A percentile compares a stretch with the other conserved stretches of the same genome.
phyloP scores from a whole-genome alignment of 2,329 filamentous ascomycete genomes.

The Endoconidiophora polonica region DNA sequence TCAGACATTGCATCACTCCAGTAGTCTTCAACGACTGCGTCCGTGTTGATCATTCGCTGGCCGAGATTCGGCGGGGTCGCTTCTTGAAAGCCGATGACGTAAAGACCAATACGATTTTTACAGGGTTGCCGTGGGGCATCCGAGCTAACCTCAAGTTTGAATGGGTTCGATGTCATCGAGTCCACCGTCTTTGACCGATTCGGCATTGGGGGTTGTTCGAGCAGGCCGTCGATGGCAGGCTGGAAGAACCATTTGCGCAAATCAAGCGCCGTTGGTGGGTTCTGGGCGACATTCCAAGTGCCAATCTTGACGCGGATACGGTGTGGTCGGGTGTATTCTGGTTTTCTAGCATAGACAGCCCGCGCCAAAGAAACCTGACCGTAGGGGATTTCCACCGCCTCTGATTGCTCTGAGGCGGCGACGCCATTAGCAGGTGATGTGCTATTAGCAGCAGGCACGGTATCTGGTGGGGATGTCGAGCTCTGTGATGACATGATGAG shows the following conservation, averaged over 20 bases:
- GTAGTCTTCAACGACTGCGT: conserved; percentile 51
- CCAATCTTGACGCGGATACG: conserved; percentile 76
- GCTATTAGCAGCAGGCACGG: too few species aligned
- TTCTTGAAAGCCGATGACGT: conserved; percentile 82
- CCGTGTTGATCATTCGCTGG: conserved; percentile 59
- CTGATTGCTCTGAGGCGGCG: conserved; percentile 17
- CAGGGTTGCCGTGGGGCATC: conserved; percentile 7
- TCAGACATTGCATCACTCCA: conserved; percentile 67
- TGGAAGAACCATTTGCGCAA: conserved; percentile 76
- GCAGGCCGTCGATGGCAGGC: conserved; percentile 16
- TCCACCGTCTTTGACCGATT: conserved; percentile 3
- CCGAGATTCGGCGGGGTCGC: conserved; percentile 73
- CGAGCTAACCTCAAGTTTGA: conserved; percentile 8
- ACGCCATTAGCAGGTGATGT: too few species aligned
- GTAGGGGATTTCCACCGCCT: conserved; percentile 28
- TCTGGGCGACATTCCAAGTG: conserved; percentile 85
- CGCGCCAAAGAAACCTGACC: conserved; percentile 43
- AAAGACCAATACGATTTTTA: conserved; percentile 48
- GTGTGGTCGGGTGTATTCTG: conserved; percentile 63
- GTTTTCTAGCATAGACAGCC: conserved; percentile 52
- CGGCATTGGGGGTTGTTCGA: conserved; percentile 8
- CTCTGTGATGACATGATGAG: too few species aligned
- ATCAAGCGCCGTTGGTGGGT: conserved; percentile 74
- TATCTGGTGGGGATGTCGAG: too few species aligned
- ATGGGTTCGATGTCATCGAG: conserved; percentile 5